These are phyloP conservation scores for Aspergillus carlsbadensis DNA, from an alignment of 495 filamentous ascomycete genomes.

Conservation along the genomic window DNA sequence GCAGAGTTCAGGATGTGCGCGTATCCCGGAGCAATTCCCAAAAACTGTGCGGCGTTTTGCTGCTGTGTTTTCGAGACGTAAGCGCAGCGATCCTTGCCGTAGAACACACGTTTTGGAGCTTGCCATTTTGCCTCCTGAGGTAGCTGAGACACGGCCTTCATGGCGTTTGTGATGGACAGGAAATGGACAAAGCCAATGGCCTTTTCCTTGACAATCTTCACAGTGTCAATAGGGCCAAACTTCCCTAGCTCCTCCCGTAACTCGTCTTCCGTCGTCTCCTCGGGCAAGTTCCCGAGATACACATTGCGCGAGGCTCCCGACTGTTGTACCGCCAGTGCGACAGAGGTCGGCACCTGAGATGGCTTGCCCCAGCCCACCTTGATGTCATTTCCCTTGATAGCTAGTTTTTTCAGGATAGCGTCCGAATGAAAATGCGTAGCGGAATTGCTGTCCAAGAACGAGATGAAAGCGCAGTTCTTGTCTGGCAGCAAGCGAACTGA, in stretches of 20 bases:
- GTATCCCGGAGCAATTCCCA: conserved; percentile 97
- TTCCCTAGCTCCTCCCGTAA: conserved; percentile 93
- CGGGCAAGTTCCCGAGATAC: conserved; percentile 89
- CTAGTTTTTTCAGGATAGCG: conserved; percentile 97
- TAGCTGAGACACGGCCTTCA: conserved; percentile 97
- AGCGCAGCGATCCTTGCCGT: conserved; percentile 96
- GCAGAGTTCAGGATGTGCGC: conserved; percentile 93
- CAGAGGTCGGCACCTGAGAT: conserved; percentile 95
- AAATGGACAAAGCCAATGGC: conserved; percentile 98
- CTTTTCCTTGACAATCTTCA: conserved; percentile 98
- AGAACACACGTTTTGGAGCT: conserved; percentile 90
- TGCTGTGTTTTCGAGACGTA: conserved; percentile 99
- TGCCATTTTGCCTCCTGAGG: conserved; percentile 98
- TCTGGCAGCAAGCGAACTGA: conserved; percentile 93
- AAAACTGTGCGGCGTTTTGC: conserved; percentile 97
- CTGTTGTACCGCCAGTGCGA: conserved; percentile 94
- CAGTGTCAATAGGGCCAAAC: conserved; percentile 93
- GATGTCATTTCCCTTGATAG: conserved; percentile 97
- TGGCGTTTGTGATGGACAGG: conserved; percentile 94
- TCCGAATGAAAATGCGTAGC: conserved; percentile 99
- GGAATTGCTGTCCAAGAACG: conserved; percentile 93
- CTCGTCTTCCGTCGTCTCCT: conserved; percentile 88
- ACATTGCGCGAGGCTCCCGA: conserved; percentile 98
- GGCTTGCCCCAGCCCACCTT: conserved; percentile 99
- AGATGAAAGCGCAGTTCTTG: conserved; percentile 99